Evolutionary conservation across 176 grass and related monocot species (phyloP).

Genomic region (Oryza nivara): DNA sequence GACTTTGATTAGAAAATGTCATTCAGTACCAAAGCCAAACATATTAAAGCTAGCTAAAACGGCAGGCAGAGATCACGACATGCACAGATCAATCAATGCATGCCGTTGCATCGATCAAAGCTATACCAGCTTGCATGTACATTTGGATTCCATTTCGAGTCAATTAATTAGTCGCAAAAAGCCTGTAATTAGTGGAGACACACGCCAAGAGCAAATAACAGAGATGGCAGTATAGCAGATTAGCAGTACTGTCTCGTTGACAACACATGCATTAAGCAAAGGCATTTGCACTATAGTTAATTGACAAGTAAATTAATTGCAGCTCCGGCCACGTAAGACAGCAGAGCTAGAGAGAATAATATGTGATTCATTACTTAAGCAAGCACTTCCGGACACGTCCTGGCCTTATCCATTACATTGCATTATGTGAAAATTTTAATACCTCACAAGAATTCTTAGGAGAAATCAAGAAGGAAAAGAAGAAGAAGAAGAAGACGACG

Average conservation of each 20-base stretch:
- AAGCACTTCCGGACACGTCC: conserved; percentile 12
- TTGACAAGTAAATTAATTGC: conserved; percentile 22
- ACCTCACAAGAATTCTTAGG: conserved; percentile 29
- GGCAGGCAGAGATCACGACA: conserved; percentile 14
- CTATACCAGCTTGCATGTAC: neutral
- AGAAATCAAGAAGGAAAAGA: conserved; percentile 4
- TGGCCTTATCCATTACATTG: conserved; percentile 49
- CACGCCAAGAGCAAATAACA: neutral
- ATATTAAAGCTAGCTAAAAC: neutral
- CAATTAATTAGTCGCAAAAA: conserved; percentile 32
- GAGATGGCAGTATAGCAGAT: neutral
- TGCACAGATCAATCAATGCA: neutral
- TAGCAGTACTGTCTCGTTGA: neutral
- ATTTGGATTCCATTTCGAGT: conserved; percentile 31
- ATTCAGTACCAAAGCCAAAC: neutral
- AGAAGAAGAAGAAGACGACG: neutral
- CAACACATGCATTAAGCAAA: conserved; percentile 17
- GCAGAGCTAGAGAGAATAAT: neutral
- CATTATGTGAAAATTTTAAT: neutral
- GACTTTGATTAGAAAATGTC: neutral
- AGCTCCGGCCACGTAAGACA: conserved; percentile 13
- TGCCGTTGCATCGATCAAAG: conserved; percentile 21
- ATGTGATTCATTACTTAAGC: conserved; percentile 33
- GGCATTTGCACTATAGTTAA: conserved; percentile 6
- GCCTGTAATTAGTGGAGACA: conserved; percentile 33